phyloP scores from a whole-genome alignment of 257 asterid genomes.

The Solanum sitiens region DNA sequence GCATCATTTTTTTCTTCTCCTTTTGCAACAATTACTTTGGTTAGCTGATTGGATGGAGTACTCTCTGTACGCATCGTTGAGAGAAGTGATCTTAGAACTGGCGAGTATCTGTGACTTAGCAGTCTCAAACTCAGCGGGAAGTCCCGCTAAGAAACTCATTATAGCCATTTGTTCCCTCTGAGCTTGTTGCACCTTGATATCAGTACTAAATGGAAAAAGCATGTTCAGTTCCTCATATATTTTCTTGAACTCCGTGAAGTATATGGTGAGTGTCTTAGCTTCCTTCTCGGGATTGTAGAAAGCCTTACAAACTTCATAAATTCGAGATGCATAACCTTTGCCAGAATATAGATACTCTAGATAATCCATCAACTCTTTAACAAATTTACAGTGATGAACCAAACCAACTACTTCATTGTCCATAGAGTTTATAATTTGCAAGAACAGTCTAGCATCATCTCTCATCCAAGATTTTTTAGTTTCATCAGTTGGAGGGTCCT shows the following conservation, averaged over 20 bases:
- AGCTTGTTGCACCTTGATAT: neutral
- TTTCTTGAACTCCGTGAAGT: neutral
- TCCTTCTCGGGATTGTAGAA: neutral
- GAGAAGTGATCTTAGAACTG: neutral
- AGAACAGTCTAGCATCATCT: neutral
- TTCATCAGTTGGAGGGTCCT: neutral
- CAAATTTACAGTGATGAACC: neutral
- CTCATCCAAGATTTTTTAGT: neutral
- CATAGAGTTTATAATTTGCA: neutral
- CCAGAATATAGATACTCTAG: neutral
- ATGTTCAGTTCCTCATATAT: neutral
- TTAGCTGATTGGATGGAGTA: neutral
- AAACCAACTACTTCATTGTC: neutral
- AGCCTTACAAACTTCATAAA: conserved; percentile 1
- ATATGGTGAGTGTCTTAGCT: neutral
- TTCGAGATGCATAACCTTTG: neutral
- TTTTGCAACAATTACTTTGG: neutral
- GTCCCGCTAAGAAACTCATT: conserved; percentile 3
- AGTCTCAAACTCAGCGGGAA: neutral
- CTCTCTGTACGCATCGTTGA: neutral
- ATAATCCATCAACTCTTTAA: neutral
- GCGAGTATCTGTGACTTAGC: neutral
- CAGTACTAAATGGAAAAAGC: neutral
- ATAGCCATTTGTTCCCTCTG: neutral
- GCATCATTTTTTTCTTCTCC: neutral